phyloP scores from a whole-genome alignment of 1,284 basidiomycete genomes.

The Inonotus hispidus region DNA sequence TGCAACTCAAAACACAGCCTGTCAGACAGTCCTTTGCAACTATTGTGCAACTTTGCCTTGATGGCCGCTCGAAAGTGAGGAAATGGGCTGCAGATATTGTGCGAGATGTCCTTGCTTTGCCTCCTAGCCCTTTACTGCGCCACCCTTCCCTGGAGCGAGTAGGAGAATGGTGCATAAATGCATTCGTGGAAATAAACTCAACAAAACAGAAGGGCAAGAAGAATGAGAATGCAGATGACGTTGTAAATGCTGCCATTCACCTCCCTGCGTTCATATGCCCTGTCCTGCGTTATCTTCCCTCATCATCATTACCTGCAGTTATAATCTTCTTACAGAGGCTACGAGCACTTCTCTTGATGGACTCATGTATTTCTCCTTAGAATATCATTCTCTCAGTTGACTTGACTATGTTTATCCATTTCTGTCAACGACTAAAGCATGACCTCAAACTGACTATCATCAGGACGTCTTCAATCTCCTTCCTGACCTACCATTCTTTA shows the following conservation, averaged over 20 bases:
- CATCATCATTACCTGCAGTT: constrained; percentile 62
- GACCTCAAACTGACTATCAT: too few relatives aligned
- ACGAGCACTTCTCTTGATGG: too few relatives aligned
- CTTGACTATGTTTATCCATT: constrained; percentile 83
- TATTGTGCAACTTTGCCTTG: constrained; percentile 78
- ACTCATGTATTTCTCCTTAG: too few relatives aligned
- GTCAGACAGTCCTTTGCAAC: constrained; percentile 75
- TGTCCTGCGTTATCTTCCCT: constrained; percentile 56
- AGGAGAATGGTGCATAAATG: constrained; percentile 71
- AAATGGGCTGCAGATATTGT: constrained; percentile 87
- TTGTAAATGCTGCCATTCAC: constrained; percentile 75
- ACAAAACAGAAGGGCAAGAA: constrained; percentile 61
- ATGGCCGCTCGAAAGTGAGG: constrained; percentile 91
- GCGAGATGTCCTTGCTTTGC: constrained; percentile 65
- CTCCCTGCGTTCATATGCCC: constrained; percentile 72
- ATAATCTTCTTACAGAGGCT: constrained; percentile 69
- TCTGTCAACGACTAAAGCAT: too few relatives aligned
- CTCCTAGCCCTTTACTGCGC: constrained; percentile 66
- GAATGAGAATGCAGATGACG: constrained; percentile 42
- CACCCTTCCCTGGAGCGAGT: constrained; percentile 86
- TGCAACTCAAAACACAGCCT: constrained; percentile 63
- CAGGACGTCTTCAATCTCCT: too few relatives aligned
- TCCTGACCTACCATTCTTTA: too few relatives aligned
- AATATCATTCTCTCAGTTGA: too few relatives aligned
- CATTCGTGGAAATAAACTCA: constrained; percentile 62